Conservation (phyloP, 768 basidiomycete genomes). For the Strobilomyces echinocephalus region DNA sequence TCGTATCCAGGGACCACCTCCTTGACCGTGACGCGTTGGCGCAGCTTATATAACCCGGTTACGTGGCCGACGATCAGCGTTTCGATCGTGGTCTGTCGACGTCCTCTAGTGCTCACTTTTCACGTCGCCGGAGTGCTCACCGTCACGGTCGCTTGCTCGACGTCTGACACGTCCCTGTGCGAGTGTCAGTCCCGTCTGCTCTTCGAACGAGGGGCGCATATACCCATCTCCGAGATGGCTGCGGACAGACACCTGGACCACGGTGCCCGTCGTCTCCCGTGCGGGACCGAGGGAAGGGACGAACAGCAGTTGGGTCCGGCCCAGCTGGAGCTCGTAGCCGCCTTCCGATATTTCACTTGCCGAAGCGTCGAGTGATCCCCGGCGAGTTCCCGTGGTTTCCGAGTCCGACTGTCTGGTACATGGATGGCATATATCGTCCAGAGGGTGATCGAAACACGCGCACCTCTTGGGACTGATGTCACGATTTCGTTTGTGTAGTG, state of each 20-base stretch:
- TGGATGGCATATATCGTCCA: not conserved
- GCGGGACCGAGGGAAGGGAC: slow-evolving; percentile 7
- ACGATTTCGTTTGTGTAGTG: not conserved
- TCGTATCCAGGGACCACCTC: slow-evolving; percentile 12
- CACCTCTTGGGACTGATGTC: not conserved
- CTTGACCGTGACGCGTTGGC: slow-evolving; percentile 11
- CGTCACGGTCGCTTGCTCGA: slow-evolving; percentile 15
- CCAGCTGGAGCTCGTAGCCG: slow-evolving; percentile 13
- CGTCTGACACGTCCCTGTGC: slow-evolving; percentile 3
- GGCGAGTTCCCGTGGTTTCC: not conserved
- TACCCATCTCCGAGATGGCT: slow-evolving; percentile 14
- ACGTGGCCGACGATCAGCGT: slow-evolving; percentile 22
- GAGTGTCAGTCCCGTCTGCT: not conserved
- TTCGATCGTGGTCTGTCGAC: slow-evolving; percentile 20
- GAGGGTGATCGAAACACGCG: no score
- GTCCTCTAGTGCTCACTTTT: not conserved
- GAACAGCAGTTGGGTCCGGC: slow-evolving; percentile 26
- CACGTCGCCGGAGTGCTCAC: slow-evolving; percentile 10
- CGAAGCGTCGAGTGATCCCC: not conserved
- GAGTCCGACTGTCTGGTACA: not conserved
- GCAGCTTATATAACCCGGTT: slow-evolving; percentile 11
- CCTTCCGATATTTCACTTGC: not conserved
- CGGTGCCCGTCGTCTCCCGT: slow-evolving; percentile 10
- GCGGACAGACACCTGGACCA: slow-evolving; percentile 25
- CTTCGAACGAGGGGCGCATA: slow-evolving; percentile 4